phyloP scores from a whole-genome alignment of 1,284 basidiomycete species.

The Testicularia cyperi region DNA sequence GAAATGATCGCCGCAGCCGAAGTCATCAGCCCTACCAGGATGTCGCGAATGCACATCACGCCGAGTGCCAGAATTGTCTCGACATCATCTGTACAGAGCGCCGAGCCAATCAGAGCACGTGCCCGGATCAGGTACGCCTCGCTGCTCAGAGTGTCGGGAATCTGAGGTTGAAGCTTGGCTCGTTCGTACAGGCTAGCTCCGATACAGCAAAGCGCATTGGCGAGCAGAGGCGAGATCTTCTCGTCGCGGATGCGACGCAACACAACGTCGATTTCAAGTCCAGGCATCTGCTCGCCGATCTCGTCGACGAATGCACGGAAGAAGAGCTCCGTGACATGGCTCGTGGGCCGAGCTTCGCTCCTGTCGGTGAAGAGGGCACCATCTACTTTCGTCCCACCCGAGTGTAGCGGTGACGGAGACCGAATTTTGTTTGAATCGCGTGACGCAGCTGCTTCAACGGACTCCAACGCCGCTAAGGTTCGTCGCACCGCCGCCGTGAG shows the following conservation, averaged over 20 bases:
- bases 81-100: conserved; percentile 14
- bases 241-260: conserved; percentile 12
- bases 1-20: conserved; percentile 21
- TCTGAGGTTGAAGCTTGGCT: conserved; percentile 1
- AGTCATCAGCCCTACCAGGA: conserved; percentile 15
- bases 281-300: conserved; percentile 31
- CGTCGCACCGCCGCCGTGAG: conserved; percentile 7
- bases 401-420: no score
- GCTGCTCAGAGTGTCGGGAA: conserved; percentile 12
- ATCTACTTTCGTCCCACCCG: no score
- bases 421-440: no score
- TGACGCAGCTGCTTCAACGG: no score
- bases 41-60: conserved; percentile 25
- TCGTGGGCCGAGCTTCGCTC: no score
- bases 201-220: conserved; percentile 28
- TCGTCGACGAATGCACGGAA: conserved; percentile 13
- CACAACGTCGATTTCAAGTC: conserved; percentile 18
- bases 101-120: conserved; percentile 21
- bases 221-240: conserved; percentile 23
- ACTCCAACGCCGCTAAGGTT: conserved; percentile 1
- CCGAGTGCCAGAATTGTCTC: conserved; percentile 26
- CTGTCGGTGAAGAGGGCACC: no score
- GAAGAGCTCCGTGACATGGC: conserved; percentile 9
- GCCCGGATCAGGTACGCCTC: conserved; percentile 15
- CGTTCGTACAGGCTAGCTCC: conserved; percentile 25